Percentiles rank a stretch among this genome's conserved stretches.
Evolutionary conservation across 2,329 filamentous ascomycete species (phyloP).

Genomic region (Fusarium sp.): DNA sequence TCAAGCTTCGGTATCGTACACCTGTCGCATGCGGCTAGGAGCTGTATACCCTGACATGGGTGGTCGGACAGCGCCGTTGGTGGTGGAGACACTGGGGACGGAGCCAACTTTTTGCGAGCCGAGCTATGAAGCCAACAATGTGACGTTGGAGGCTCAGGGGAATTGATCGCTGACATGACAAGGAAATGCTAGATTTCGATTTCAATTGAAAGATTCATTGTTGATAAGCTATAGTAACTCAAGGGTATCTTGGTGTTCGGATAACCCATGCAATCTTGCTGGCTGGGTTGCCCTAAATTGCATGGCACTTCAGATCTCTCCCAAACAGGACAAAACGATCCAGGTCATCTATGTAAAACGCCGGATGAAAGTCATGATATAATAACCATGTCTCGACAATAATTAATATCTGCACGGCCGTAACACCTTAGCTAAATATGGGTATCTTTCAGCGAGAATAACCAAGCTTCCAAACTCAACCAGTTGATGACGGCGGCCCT

Average conservation of each 20-base stretch:
- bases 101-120: conserved; percentile 45
- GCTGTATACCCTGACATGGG: conserved; percentile 37
- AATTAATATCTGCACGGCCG: background rate
- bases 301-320: background rate
- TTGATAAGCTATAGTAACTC: background rate
- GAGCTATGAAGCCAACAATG: conserved; percentile 27
- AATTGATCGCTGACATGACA: background rate
- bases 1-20: conserved; percentile 39
- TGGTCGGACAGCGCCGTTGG: conserved; percentile 23
- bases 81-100: conserved; percentile 37
- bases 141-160: conserved; percentile 1
- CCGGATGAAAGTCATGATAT: background rate
- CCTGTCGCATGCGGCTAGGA: conserved; percentile 44
- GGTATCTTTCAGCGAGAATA: background rate
- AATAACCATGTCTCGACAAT: background rate
- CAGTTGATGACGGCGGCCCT: conserved; percentile 35
- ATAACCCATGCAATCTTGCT: background rate
- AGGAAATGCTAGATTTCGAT: background rate
- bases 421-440: background rate
- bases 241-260: background rate
- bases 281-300: background rate
- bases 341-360: background rate
- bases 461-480: conserved; percentile 4
- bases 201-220: background rate
- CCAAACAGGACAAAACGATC: background rate